phyloP scores from a whole-genome alignment of 1,139 yeast species.

The Kodamaea alishanica region DNA sequence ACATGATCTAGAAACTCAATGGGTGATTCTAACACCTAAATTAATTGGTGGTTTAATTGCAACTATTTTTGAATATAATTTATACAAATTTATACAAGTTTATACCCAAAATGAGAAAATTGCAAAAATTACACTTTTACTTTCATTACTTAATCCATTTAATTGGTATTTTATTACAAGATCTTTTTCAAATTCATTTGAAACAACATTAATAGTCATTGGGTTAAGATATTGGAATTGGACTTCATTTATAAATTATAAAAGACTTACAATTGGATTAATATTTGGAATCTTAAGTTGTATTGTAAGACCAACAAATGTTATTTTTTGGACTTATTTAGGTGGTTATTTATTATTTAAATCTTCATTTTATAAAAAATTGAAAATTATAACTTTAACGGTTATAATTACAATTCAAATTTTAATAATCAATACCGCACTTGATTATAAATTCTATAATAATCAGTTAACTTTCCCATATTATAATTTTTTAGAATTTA shows the following conservation, averaged over 20 bases:
- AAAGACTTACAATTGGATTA: conserved; percentile 22
- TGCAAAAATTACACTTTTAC: conserved; percentile 44
- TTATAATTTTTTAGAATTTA: conserved; percentile 69
- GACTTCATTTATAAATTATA: conserved; percentile 20
- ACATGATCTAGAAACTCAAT: conserved; percentile 1
- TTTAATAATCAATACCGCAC: conserved; percentile 28
- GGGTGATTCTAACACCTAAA: conserved; percentile 49
- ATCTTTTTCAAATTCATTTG: conserved; percentile 83
- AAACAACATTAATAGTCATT: conserved; percentile 65
- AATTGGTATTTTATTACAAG: conserved; percentile 80
- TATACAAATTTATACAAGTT: conserved; percentile 46
- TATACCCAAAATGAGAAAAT: conserved; percentile 33
- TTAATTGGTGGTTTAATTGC: conserved; percentile 68
- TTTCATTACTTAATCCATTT: conserved; percentile 71
- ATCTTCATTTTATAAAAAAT: conserved; percentile 8
- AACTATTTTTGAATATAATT: conserved; percentile 63
- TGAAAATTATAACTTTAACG: conserved; percentile 14
- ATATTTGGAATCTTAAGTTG: conserved; percentile 54
- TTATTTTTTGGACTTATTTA: conserved; percentile 63
- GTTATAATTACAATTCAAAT: conserved; percentile 19
- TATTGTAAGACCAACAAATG: conserved; percentile 81
- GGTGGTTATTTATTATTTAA: conserved; percentile 39
- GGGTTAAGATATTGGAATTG: conserved; percentile 78
- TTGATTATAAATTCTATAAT: conserved; percentile 62
- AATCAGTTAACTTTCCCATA: conserved; percentile 54